Evolutionary conservation across 352 stramenopile species (phyloP).

Genomic region (Globisporangium sylvaticum): DNA sequence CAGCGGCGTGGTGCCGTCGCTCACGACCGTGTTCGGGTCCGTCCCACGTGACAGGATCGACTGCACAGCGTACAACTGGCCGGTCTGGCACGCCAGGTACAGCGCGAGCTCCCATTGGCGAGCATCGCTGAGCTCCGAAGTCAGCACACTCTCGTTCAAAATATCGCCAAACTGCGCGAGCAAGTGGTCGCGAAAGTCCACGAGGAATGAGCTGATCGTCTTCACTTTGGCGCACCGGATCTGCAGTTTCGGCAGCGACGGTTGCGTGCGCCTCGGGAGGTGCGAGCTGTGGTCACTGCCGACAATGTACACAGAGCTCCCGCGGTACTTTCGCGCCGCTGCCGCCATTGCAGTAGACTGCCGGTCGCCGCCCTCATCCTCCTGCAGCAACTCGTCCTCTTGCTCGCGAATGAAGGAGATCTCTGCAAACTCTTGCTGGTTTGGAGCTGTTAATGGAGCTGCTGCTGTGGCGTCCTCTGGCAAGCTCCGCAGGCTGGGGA

Average conservation of each 20-base stretch:
- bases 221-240: constrained; percentile 28
- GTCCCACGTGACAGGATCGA: constrained; percentile 42
- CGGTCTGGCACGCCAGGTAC: constrained; percentile 46
- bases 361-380: constrained; percentile 6
- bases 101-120: constrained; percentile 51
- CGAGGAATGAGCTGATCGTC: constrained; percentile 36
- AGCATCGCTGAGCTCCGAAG: constrained; percentile 20
- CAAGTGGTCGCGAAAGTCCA: constrained; percentile 46
- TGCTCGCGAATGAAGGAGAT: neutral
- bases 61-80: constrained; percentile 38
- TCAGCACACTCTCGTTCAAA: neutral
- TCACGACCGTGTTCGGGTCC: constrained; percentile 33
- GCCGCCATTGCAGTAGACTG: constrained; percentile 10
- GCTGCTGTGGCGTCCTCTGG: neutral
- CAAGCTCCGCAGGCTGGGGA: constrained; percentile 2
- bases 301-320: constrained; percentile 16
- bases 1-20: constrained; percentile 36
- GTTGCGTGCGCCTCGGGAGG: constrained; percentile 12
- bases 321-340: constrained; percentile 5
- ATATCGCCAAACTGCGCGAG: constrained; percentile 27
- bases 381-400: neutral
- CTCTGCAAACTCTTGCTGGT: neutral
- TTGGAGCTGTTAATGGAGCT: neutral
- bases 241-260: constrained; percentile 34
- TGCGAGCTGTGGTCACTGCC: neutral